Evolutionary conservation across 2,329 filamentous ascomycete species (phyloP).

Genomic region (Fonsecaea pugnacius): DNA sequence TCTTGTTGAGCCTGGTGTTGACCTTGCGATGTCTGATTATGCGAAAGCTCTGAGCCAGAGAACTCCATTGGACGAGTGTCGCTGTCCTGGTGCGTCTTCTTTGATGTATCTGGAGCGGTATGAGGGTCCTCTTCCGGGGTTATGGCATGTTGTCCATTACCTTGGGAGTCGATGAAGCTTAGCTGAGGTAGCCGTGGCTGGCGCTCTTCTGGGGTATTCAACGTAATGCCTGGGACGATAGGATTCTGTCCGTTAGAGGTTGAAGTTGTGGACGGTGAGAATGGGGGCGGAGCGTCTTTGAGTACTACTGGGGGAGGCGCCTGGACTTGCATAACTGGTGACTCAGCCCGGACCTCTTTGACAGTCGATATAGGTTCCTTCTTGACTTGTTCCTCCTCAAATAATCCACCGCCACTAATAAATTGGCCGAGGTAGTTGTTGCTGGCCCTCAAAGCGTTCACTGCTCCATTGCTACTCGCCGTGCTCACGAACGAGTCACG

Average conservation of each 20-base stretch:
- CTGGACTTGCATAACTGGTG: conserved; percentile 30
- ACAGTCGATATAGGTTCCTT: conserved; percentile 30
- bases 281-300: conserved; percentile 18
- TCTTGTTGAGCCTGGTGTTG: conserved; percentile 5
- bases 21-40: conserved; percentile 7
- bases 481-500: conserved; percentile 37
- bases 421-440: conserved; percentile 47
- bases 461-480: conserved; percentile 39
- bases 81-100: conserved; percentile 16
- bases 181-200: conserved; percentile 29
- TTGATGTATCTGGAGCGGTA: background rate
- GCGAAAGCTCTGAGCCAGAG: conserved; percentile 4
- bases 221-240: conserved; percentile 18
- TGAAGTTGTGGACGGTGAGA: background rate
- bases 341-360: conserved; percentile 26
- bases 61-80: conserved; percentile 18
- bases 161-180: conserved; percentile 29
- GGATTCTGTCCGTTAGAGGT: conserved; percentile 4
- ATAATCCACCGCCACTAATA: conserved; percentile 43
- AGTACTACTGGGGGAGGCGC: conserved; percentile 32
- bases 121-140: background rate
- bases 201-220: conserved; percentile 18
- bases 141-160: conserved; percentile 15
- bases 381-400: conserved; percentile 21
- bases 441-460: conserved; percentile 41